Evolutionary conservation across 2,329 filamentous ascomycete species (phyloP).

Genomic region (Aphanoascus verrucosus): DNA sequence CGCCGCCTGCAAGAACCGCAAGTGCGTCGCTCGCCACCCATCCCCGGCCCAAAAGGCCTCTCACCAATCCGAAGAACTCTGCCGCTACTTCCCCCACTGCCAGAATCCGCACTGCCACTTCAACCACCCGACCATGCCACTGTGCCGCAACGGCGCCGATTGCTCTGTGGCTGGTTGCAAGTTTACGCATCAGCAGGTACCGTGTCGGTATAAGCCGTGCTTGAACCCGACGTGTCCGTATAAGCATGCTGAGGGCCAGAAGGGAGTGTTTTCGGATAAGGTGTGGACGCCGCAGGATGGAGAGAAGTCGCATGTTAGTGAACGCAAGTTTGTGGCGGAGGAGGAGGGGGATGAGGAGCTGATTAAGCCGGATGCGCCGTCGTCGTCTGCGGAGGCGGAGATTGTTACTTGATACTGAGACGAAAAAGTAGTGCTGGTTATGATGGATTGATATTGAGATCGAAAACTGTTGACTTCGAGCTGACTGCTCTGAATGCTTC

Average conservation of each 20-base stretch:
- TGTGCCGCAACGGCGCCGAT: constrained; percentile 83
- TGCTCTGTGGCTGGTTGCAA: constrained; percentile 75
- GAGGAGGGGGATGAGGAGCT: constrained; percentile 55
- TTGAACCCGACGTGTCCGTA: constrained; percentile 79
- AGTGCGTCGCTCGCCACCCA: constrained; percentile 84
- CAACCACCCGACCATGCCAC: constrained; percentile 73
- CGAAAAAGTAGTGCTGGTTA: not conserved
- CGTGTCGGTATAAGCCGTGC: constrained; percentile 87
- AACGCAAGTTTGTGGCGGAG: constrained; percentile 69
- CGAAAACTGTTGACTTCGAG: not conserved
- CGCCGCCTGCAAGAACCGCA: constrained; percentile 87
- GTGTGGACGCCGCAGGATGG: constrained; percentile 65
- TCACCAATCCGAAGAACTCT: constrained; percentile 74
- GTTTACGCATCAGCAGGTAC: constrained; percentile 73
- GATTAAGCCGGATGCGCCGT: constrained; percentile 51
- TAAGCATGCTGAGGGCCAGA: constrained; percentile 84
- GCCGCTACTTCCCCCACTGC: constrained; percentile 86
- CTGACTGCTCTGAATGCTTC: not conserved
- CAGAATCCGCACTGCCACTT: constrained; percentile 80
- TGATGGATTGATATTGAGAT: not conserved
- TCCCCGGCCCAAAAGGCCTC: constrained; percentile 71
- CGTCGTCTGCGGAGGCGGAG: constrained; percentile 10
- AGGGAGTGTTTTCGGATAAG: constrained; percentile 74
- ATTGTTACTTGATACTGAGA: constrained; percentile 12
- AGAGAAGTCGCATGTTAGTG: constrained; percentile 59